A percentile compares a stretch with the other conserved stretches of the same genome.
phyloP scores from a whole-genome alignment of 2,329 filamentous ascomycete species.

The Exophiala alcalophila region DNA sequence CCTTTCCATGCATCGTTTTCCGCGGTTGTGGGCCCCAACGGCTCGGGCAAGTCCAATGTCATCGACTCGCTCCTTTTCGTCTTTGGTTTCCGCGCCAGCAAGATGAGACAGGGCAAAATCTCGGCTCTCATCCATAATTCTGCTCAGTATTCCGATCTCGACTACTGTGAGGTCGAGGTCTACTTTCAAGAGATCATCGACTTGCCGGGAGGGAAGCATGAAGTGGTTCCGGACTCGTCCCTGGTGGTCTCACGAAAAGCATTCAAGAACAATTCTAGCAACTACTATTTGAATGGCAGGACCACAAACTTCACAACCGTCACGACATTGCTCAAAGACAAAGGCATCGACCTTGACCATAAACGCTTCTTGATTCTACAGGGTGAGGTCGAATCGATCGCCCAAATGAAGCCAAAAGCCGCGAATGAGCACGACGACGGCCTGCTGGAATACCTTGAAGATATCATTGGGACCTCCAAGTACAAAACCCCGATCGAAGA shows the following conservation, averaged over 20 bases:
- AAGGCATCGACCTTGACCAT: slow-evolving; percentile 92
- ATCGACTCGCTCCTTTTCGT: slow-evolving; percentile 97
- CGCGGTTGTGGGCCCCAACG: slow-evolving; percentile 95
- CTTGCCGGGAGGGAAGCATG: slow-evolving; percentile 68
- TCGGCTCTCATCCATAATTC: slow-evolving; percentile 98
- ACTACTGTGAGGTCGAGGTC: slow-evolving; percentile 92
- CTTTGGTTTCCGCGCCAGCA: slow-evolving; percentile 98
- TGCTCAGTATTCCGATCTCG: slow-evolving; percentile 76
- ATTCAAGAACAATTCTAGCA: slow-evolving; percentile 97
- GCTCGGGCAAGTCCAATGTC: slow-evolving; percentile 97
- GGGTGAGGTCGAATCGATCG: slow-evolving; percentile 96
- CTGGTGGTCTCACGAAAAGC: slow-evolving; percentile 86
- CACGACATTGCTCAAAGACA: slow-evolving; percentile 78
- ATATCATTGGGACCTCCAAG: slow-evolving; percentile 97
- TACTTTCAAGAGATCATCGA: slow-evolving; percentile 96
- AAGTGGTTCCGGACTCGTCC: slow-evolving; percentile 77
- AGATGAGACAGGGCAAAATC: slow-evolving; percentile 98
- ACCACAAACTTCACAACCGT: slow-evolving; percentile 90
- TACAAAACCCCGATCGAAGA: slow-evolving; percentile 98
- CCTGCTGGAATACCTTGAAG: slow-evolving; percentile 91
- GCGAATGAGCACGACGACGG: slow-evolving; percentile 94
- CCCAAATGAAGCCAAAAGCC: slow-evolving; percentile 98
- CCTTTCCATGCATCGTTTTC: slow-evolving; percentile 97
- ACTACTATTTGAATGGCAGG: slow-evolving; percentile 92
- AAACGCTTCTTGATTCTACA: slow-evolving; percentile 97